These are phyloP conservation scores for Ilyonectria robusta DNA, from an alignment of 2,329 filamentous ascomycete species.

Conservation along the genomic window DNA sequence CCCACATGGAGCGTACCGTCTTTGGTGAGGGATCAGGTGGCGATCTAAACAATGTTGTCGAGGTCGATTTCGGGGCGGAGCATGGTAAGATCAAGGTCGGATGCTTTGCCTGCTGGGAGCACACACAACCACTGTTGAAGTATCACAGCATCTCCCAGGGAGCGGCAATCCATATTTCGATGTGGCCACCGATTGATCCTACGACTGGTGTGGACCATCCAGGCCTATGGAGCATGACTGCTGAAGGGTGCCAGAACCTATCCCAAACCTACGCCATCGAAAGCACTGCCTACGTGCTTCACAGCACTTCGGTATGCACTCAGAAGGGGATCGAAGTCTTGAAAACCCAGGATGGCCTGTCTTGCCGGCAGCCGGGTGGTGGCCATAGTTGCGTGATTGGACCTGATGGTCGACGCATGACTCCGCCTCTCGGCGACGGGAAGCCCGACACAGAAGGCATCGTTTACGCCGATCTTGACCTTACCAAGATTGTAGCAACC, in stretches of 20 bases:
- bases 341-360: conserved; percentile 55
- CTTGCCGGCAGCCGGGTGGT: conserved; percentile 39
- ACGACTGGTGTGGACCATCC: conserved; percentile 34
- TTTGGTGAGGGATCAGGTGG: conserved; percentile 62
- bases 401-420: conserved; percentile 42
- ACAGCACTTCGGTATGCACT: conserved; percentile 51
- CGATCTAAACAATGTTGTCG: conserved; percentile 57
- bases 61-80: conserved; percentile 53
- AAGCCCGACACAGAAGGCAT: conserved; percentile 57
- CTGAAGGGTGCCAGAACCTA: conserved; percentile 57
- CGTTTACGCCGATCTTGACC: conserved; percentile 64
- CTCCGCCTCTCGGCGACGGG: conserved; percentile 29
- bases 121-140: conserved; percentile 64
- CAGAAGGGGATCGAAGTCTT: conserved; percentile 59
- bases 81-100: conserved; percentile 55
- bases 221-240: conserved; percentile 50
- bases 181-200: conserved; percentile 58
- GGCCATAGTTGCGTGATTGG: conserved; percentile 42
- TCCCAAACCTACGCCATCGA: conserved; percentile 71
- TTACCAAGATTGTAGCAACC: conserved; percentile 58
- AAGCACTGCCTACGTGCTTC: conserved; percentile 66
- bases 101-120: conserved; percentile 65
- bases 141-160: conserved; percentile 60
- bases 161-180: conserved; percentile 63
- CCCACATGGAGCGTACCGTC: conserved; percentile 66